These are phyloP conservation scores for Calonectria honghensis DNA, from an alignment of 2,329 filamentous ascomycete genomes.

Conservation along the genomic window DNA sequence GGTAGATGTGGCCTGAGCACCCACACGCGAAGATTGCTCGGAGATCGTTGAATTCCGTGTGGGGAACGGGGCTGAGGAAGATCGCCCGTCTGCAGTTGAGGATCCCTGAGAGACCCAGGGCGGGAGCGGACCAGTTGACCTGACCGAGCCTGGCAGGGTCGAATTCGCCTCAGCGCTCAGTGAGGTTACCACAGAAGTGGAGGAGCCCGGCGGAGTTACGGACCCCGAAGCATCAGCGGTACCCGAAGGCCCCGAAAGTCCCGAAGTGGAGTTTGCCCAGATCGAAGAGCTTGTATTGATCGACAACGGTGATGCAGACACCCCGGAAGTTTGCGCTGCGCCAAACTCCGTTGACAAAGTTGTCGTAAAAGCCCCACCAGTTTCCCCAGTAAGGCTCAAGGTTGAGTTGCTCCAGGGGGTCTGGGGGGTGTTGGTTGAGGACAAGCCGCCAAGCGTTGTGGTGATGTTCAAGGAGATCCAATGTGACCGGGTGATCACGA, in stretches of 20 bases:
- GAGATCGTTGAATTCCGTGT: conserved; percentile 46
- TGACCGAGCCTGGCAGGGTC: conserved; percentile 13
- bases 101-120: conserved; percentile 37
- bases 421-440: conserved; percentile 26
- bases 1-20: conserved; percentile 35
- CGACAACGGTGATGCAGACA: conserved; percentile 45
- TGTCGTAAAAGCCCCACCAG: conserved; percentile 33
- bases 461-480: conserved; percentile 44
- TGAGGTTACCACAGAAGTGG: conserved; percentile 16
- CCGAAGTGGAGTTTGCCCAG: conserved; percentile 48
- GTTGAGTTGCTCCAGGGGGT: conserved; percentile 45
- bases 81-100: conserved; percentile 34
- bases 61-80: conserved; percentile 37
- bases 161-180: conserved; percentile 26
- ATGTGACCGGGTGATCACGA: conserved; percentile 38
- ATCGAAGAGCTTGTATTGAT: conserved; percentile 32
- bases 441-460: conserved; percentile 21
- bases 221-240: conserved; percentile 35
- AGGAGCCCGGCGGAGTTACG: conserved; percentile 26
- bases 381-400: conserved; percentile 37
- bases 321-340: conserved; percentile 37
- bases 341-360: conserved; percentile 36
- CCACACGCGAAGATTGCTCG: conserved; percentile 25
- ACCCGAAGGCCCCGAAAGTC: conserved; percentile 33
- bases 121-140: conserved; percentile 18